A percentile compares a stretch with the other conserved stretches of the same genome.
These are phyloP conservation scores for Eleusine coracana DNA, from an alignment of 176 grass and related monocot genomes.

Conservation along the genomic window DNA sequence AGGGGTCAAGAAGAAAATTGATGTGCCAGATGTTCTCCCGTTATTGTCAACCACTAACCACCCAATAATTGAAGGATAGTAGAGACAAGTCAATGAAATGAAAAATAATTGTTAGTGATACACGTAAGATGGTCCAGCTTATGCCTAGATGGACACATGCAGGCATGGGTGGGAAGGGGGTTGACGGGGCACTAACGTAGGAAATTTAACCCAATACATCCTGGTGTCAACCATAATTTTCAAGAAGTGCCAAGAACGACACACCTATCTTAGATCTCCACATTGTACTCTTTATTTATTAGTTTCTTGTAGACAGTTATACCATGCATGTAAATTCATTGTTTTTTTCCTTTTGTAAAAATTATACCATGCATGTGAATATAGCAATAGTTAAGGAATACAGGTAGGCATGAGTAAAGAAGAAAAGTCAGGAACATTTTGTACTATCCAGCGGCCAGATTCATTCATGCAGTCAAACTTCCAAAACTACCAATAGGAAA, in stretches of 20 bases:
- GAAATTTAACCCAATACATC: constrained; percentile 19
- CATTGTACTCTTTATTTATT: constrained; percentile 12
- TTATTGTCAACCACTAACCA: constrained; percentile 27
- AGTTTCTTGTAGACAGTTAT: constrained; percentile 20
- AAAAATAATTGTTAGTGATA: constrained; percentile 31
- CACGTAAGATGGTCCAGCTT: constrained; percentile 36
- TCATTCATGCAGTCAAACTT: not conserved
- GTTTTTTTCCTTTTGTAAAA: not conserved
- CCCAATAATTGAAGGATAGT: not conserved
- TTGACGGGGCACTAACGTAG: not conserved
- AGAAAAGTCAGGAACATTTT: constrained; percentile 10
- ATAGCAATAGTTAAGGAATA: constrained; percentile 28
- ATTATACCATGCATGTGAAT: constrained; percentile 21
- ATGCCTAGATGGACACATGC: constrained; percentile 40
- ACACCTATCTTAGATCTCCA: constrained; percentile 25
- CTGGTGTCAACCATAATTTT: constrained; percentile 12
- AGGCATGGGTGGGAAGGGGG: constrained; percentile 5
- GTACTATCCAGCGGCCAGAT: not conserved
- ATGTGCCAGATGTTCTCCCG: not conserved
- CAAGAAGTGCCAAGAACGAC: not conserved
- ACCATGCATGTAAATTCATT: constrained; percentile 1
- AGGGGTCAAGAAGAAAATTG: constrained; percentile 20
- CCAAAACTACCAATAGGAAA: not conserved
- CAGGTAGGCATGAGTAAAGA: not conserved
- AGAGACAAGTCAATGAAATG: not conserved